Percentiles rank a stretch among this genome's conserved stretches.
These are phyloP conservation scores for Diplodia mutila DNA, from an alignment of 2,329 filamentous ascomycete genomes.

Conservation along the genomic window DNA sequence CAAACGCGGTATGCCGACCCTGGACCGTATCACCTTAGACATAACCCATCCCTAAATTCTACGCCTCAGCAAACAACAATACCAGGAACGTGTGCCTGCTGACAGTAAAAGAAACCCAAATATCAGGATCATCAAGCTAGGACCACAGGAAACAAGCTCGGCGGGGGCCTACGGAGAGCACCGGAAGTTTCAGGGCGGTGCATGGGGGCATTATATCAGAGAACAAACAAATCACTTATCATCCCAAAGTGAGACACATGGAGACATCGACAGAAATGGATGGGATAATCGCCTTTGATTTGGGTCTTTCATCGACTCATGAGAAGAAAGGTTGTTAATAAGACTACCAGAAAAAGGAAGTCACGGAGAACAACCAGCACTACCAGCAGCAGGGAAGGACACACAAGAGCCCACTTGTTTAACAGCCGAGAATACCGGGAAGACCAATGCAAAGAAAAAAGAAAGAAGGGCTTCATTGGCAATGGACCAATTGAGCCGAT, in stretches of 20 bases:
- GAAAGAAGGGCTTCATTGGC: not conserved
- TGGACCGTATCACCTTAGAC: too few species aligned
- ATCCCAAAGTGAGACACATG: not conserved
- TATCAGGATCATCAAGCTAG: not conserved
- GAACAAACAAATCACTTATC: not conserved
- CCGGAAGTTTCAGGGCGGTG: not conserved
- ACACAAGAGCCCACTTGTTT: not conserved
- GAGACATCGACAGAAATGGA: not conserved
- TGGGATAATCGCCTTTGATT: not conserved
- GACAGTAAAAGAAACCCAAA: too few species aligned
- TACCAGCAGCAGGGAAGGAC: not conserved
- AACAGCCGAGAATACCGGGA: not conserved
- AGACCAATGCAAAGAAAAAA: not conserved
- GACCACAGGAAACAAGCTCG: too few species aligned
- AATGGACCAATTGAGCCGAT: not conserved
- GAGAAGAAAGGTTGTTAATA: not conserved
- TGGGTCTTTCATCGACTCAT: not conserved
- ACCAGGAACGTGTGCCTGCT: too few species aligned
- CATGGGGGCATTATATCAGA: not conserved
- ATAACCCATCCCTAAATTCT: too few species aligned
- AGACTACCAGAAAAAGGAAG: not conserved
- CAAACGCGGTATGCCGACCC: too few species aligned
- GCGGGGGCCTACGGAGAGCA: not conserved
- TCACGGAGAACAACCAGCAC: not conserved
- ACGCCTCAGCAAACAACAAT: too few species aligned